These are phyloP conservation scores for Mucor ambiguus DNA, from an alignment of 371 early-diverging fungal genomes.

Conservation along the genomic window DNA sequence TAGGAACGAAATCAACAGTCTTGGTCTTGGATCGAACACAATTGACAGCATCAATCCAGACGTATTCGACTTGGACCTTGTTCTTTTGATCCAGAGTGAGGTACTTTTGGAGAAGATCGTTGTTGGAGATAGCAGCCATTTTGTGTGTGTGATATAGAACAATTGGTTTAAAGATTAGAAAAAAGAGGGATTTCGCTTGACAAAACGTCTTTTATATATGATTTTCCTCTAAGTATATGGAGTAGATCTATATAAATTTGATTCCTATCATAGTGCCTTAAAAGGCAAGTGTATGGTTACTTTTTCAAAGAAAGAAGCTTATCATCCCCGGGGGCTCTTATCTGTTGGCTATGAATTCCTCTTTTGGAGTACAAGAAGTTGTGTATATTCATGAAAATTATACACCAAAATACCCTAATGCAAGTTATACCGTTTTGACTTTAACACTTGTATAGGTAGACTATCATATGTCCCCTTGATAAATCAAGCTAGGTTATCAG, in stretches of 20 bases:
- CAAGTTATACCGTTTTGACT: conserved; percentile 1
- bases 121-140: conserved; percentile 48
- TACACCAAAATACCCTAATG: background rate
- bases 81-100: conserved; percentile 56
- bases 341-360: background rate
- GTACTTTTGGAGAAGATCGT: conserved; percentile 55
- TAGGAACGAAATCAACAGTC: conserved; percentile 49
- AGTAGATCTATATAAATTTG: conserved; percentile 4
- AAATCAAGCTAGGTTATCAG: background rate
- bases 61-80: conserved; percentile 60
- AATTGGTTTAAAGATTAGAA: background rate
- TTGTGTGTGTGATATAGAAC: background rate
- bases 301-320: conserved; percentile 1
- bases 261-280: conserved; percentile 2
- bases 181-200: background rate
- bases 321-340: conserved; percentile 1
- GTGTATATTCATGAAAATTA: background rate
- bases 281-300: conserved; percentile 2
- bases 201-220: conserved; percentile 5
- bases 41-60: conserved; percentile 63
- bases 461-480: background rate
- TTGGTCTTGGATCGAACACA: conserved; percentile 52
- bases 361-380: background rate
- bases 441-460: background rate
- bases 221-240: background rate